phyloP scores from a whole-genome alignment of 2,329 filamentous ascomycete genomes.

The Xylariaceae sp. region DNA sequence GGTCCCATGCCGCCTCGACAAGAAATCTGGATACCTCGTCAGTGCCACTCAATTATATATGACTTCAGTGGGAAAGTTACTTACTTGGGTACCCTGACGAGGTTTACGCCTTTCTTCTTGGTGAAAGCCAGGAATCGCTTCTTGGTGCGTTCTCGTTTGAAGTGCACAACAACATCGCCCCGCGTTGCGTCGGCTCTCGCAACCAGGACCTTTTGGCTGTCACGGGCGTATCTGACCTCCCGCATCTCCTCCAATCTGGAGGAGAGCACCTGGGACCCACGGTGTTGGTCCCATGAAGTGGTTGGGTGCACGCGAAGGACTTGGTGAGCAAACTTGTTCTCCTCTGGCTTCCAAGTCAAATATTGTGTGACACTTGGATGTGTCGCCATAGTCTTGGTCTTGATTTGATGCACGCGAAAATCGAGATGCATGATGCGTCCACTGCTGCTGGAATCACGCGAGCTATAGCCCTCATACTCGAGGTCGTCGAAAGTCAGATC shows the following conservation, averaged over 20 bases:
- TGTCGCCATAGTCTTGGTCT: slow-evolving; percentile 45
- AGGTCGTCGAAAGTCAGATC: slow-evolving; percentile 36
- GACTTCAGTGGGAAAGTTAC: slow-evolving; percentile 22
- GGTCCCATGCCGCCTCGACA: slow-evolving; percentile 29
- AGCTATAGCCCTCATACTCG: slow-evolving; percentile 46
- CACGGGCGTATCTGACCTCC: slow-evolving; percentile 43
- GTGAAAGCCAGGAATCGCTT: slow-evolving; percentile 48
- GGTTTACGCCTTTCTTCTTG: slow-evolving; percentile 40
- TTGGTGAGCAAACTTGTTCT: slow-evolving; percentile 49
- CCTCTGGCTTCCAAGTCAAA: slow-evolving; percentile 47
- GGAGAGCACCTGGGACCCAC: slow-evolving; percentile 49
- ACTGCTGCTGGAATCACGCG: slow-evolving; percentile 47
- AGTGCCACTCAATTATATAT: slow-evolving; percentile 1
- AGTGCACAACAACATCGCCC: slow-evolving; percentile 48
- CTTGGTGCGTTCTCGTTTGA: slow-evolving; percentile 52
- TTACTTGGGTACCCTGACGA: slow-evolving; percentile 42
- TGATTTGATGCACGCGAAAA: slow-evolving; percentile 51
- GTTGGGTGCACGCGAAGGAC: slow-evolving; percentile 43
- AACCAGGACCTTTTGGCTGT: slow-evolving; percentile 42
- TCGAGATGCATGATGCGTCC: slow-evolving; percentile 45
- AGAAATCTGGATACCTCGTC: slow-evolving; percentile 17
- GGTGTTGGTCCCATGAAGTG: slow-evolving; percentile 47
- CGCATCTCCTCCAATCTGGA: slow-evolving; percentile 44
- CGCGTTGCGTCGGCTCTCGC: slow-evolving; percentile 37
- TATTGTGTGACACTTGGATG: slow-evolving; percentile 50